A percentile compares a stretch with the other conserved stretches of the same genome.
phyloP scores from a whole-genome alignment of 164 flowering plant species.

The Vitis labrusca region DNA sequence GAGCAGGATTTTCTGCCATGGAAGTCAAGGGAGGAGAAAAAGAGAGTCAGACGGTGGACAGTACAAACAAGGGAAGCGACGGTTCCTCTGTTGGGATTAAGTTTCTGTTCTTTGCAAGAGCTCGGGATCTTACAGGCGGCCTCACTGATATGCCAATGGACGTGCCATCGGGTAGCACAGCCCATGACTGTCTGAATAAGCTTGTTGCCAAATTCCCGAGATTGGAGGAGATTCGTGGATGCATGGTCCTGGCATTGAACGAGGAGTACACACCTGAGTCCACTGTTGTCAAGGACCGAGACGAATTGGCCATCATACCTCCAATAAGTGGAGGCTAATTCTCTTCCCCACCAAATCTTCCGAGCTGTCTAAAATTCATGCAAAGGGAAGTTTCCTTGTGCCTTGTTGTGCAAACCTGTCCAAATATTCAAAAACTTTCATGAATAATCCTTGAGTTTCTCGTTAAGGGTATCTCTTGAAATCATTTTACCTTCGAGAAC shows the following conservation, averaged over 20 bases:
- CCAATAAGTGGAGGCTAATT: constrained; percentile 86
- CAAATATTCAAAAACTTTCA: no score
- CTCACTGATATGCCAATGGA: constrained; percentile 50
- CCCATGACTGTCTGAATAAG: constrained; percentile 64
- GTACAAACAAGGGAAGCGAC: constrained; percentile 1
- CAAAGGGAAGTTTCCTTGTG: no score
- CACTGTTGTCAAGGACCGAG: constrained; percentile 55
- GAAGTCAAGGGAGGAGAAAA: constrained; percentile 3
- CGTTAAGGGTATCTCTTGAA: no score
- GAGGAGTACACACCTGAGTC: constrained; percentile 75
- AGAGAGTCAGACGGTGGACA: not conserved
- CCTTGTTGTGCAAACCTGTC: no score
- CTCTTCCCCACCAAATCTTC: no score
- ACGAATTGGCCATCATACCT: constrained; percentile 95
- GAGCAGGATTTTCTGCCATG: not conserved
- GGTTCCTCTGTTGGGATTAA: constrained; percentile 44
- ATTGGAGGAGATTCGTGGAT: constrained; percentile 64
- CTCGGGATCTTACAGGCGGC: constrained; percentile 89
- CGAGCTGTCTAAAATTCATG: no score
- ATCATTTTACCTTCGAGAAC: no score
- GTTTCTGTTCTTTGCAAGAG: constrained; percentile 92
- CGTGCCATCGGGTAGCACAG: constrained; percentile 68
- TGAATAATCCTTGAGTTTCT: no score
- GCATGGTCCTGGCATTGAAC: constrained; percentile 85
- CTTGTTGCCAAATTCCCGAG: constrained; percentile 58